Conservation (phyloP, 257 asterid genomes). For the Capsicum chinense region DNA sequence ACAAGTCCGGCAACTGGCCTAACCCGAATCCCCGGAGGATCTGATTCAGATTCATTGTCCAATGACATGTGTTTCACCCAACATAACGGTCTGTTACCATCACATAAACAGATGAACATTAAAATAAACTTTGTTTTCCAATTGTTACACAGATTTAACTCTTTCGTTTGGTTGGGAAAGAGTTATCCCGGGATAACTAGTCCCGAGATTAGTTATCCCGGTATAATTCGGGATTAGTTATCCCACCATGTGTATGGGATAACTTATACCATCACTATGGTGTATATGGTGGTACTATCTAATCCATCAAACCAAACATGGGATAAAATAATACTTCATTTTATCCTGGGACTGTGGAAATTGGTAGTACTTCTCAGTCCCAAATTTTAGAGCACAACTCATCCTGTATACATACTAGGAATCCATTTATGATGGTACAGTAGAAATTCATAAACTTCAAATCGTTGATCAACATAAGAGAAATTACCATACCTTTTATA, state of each 20-base stretch:
- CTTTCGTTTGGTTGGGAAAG: too few species aligned
- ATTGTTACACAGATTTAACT: background rate
- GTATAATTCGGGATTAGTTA: too few species aligned
- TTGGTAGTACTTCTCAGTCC: background rate
- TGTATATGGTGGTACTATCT: too few species aligned
- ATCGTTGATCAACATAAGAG: background rate
- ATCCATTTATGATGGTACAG: background rate
- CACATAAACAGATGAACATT: background rate
- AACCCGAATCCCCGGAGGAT: conserved; percentile 83
- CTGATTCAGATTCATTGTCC: conserved; percentile 93
- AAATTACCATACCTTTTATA: conserved; percentile 45
- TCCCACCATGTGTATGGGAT: too few species aligned
- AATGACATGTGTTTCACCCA: conserved; percentile 97
- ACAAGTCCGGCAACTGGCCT: conserved; percentile 95
- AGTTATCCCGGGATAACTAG: too few species aligned
- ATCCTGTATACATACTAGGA: background rate
- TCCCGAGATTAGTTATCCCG: too few species aligned
- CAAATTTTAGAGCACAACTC: conserved; percentile 6
- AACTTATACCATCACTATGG: too few species aligned
- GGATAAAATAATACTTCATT: too few species aligned
- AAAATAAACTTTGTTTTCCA: background rate
- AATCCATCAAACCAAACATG: too few species aligned
- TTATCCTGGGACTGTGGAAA: too few species aligned
- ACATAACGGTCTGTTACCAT: conserved; percentile 74
- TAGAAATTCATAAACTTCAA: too few species aligned